Evolutionary conservation across 2,329 filamentous ascomycete genomes (phyloP), one percentile per base, ranked within the genome.

Genomic region (Cadophora gregata): DNA sequence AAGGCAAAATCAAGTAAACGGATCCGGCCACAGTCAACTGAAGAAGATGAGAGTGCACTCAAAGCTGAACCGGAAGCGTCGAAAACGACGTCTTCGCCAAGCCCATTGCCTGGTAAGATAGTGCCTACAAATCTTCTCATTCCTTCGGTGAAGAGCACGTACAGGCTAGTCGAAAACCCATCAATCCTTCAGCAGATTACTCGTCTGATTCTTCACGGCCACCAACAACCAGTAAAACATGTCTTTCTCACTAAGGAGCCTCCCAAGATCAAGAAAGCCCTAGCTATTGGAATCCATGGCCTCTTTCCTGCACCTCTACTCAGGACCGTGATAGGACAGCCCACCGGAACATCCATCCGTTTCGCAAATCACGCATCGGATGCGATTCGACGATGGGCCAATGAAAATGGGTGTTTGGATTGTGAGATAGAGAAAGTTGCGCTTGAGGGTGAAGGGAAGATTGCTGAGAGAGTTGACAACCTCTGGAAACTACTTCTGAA

Each of bases 401-500:
- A 93, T 62, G 82, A 82, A 14, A 87, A 93, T 70, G 90, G 91
- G 0, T 93, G 90, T 67, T 81, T 84, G 1, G 91, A 93, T 69
- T 89, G 86, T 68, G 91, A 96, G 72, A 93, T 99, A 64, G 93
- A 97, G 75, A 97, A 96, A 77, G 92, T 98, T 16, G 93, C 95
- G 0, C 84, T 99, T 0, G 96, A 99, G 80, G 95, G 95, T 25
- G 96, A 99, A 79, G 96, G 96, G 27, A 93, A 92, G 77, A 96
- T 99, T 56, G 86, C 86, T 2, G 94, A 98, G 69, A 87, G 96
- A 7, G 93, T 98, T 1, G 92, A 96, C 68, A 92, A 96, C 47
- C 81, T 99, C 7, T 99, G 96, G 96, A 97, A 95, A 78, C 84
- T 98, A 10, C 83, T 99, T 64, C 84, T 97, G 31, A 97, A 97